These are phyloP conservation scores for Phaffia tasmanica DNA, from an alignment of 768 basidiomycete genomes.

Conservation along the genomic window DNA sequence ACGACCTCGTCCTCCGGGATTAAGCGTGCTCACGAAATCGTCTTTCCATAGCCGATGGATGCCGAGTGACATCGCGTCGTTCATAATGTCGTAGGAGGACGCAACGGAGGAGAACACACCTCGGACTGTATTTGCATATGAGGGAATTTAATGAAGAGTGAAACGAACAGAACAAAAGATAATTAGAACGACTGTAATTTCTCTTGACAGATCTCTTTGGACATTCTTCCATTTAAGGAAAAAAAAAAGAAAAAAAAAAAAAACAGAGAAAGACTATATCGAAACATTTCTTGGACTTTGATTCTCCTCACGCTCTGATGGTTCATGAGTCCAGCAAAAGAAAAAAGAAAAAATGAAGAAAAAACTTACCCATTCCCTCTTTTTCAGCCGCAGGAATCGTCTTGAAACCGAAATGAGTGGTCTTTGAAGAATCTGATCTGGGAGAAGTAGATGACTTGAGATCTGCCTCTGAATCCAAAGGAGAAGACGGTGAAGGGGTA, in stretches of 20 bases:
- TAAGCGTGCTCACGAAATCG: slow-evolving; percentile 58
- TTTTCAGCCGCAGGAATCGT: slow-evolving; percentile 77
- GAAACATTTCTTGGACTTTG: no score
- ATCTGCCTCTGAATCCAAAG: no score
- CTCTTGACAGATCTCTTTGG: not conserved
- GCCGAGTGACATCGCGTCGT: slow-evolving; percentile 95
- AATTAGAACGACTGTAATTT: not conserved
- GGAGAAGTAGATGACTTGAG: no score
- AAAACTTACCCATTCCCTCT: slow-evolving; percentile 51
- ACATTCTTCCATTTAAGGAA: not conserved
- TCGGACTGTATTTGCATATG: slow-evolving; percentile 48
- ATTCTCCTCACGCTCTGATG: not conserved
- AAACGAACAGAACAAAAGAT: no score
- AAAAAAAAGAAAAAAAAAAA: not conserved
- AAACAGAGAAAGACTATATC: not conserved
- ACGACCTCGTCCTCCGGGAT: slow-evolving; percentile 48
- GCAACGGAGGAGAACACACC: slow-evolving; percentile 93
- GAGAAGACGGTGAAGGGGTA: no score
- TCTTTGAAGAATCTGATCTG: slow-evolving; percentile 16
- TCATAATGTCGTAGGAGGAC: slow-evolving; percentile 93
- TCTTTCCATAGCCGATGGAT: slow-evolving; percentile 98
- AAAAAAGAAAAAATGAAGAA: not conserved
- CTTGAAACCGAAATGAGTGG: slow-evolving; percentile 83
- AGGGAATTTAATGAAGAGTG: no score
- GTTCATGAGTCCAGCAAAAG: not conserved